Evolutionary conservation across 2,329 filamentous ascomycete species (phyloP).

Genomic region (Diaporthe vaccinii): DNA sequence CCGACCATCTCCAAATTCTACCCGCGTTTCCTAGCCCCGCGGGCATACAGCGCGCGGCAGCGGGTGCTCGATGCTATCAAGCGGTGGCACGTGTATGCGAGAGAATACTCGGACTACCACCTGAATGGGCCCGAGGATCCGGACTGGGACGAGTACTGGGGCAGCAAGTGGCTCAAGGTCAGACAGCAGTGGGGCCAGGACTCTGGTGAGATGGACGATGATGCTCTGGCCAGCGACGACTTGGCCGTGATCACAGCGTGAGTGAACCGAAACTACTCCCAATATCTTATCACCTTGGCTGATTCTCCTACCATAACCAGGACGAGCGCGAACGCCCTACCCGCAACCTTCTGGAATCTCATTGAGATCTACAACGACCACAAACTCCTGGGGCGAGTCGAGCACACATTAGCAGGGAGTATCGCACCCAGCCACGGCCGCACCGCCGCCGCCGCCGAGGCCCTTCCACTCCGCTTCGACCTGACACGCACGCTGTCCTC

Average conservation of each 20-base stretch:
- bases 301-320: not conserved
- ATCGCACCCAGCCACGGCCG: no score
- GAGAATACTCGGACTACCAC: not conserved
- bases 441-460: not conserved
- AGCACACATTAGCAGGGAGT: not conserved
- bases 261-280: not conserved
- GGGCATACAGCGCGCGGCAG: not conserved
- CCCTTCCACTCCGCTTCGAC: not conserved
- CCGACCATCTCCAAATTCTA: not conserved
- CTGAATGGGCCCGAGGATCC: not conserved
- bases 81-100: not conserved
- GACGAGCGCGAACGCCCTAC: not conserved
- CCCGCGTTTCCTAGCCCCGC: not conserved
- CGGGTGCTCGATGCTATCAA: constrained; percentile 1
- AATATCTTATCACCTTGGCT: not conserved
- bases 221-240: not conserved
- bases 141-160: constrained; percentile 10
- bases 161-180: constrained; percentile 7
- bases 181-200: not conserved
- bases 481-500: not conserved
- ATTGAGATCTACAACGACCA: not conserved
- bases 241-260: not conserved
- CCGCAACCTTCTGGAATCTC: not conserved
- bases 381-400: not conserved
- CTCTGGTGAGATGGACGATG: not conserved